Evolutionary conservation across 495 filamentous ascomycete species (phyloP).

Genomic region (Lasiosphaeris hirsuta): DNA sequence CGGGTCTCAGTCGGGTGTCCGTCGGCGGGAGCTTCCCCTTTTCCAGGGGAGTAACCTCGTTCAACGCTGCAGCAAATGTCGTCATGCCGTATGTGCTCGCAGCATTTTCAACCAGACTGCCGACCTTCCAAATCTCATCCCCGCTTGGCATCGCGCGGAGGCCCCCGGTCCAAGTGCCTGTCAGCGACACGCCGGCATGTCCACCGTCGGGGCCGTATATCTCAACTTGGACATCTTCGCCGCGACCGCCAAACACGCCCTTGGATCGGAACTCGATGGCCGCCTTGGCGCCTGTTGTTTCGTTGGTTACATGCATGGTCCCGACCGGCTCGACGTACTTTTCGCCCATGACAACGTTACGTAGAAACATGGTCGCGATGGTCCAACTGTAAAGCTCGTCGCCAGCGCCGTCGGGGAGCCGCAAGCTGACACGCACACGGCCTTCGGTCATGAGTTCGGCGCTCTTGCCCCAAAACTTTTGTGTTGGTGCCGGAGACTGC

Average conservation of each 20-base stretch:
- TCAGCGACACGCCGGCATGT: constrained; percentile 58
- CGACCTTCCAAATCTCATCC: constrained; percentile 73
- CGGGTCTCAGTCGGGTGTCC: constrained; percentile 80
- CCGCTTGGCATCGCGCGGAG: constrained; percentile 60
- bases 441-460: constrained; percentile 91
- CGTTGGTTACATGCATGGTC: constrained; percentile 75
- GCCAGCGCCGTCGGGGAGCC: constrained; percentile 51
- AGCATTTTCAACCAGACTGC: constrained; percentile 69
- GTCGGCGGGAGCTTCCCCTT: constrained; percentile 68
- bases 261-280: constrained; percentile 83
- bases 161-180: constrained; percentile 79
- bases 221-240: constrained; percentile 81
- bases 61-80: constrained; percentile 77
- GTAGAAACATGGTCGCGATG: constrained; percentile 79
- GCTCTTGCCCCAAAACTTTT: constrained; percentile 99
- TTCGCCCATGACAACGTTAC: constrained; percentile 96
- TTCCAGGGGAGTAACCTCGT: constrained; percentile 83
- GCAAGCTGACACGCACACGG: constrained; percentile 67
- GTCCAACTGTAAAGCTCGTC: constrained; percentile 83
- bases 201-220: constrained; percentile 61
- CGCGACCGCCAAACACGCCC: constrained; percentile 93
- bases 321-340: constrained; percentile 97
- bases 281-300: constrained; percentile 74
- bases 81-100: constrained; percentile 82
- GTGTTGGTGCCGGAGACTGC: constrained; percentile 80